Evolutionary conservation across 2,329 filamentous ascomycete species (phyloP), one percentile per base, ranked within the genome.

Genomic region (Pseudogymnoascus destructans): DNA sequence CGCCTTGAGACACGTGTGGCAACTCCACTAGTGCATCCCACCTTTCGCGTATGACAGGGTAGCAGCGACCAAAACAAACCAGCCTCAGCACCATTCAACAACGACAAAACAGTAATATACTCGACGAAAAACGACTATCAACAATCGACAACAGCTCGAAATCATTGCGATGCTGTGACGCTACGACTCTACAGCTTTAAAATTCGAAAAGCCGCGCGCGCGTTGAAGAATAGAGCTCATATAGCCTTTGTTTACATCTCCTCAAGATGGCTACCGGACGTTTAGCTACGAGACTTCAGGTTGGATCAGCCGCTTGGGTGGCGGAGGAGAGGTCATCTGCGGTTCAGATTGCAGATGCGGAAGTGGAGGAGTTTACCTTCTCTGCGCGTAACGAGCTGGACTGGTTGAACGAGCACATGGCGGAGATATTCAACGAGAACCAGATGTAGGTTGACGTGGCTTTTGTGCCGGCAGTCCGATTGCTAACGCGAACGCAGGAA

Each of bases 381-480:
- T 89, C 90, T 27, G 91, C 89, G 62, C 83, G 88, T 60, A 95
- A 97, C 73, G 93, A 98, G 71, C 76, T 97, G 68, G 91, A 97
- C 70, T 98, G 93, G 93, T 77, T 98, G 66, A 97, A 98, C 68
- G 93, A 97, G 74, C 93, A 98, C 71, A 96, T 98, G 92, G 82
- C 83, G 55, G 89, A 95, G 63, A 89, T 98, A 67, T 95, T 97
- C 70, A 86, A 84, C 66, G 84, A 86, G 66, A 87, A 90, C 68
- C 83, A 91, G 73, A 81, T 90, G 93, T 96, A 81, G 67, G 86
- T 79, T 63, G 66, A 67, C 46, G 25, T 63, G 64, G 59, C 58
- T 57, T 36, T 61, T 42, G 32, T n/a, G 49, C 32, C 55, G 59
- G 27, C 27, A 59, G 32, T 32, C 17, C 6, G 55, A 35, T 63